These are phyloP conservation scores for Xylariaceae sp. DNA, from an alignment of 2,329 filamentous ascomycete genomes.

Conservation along the genomic window DNA sequence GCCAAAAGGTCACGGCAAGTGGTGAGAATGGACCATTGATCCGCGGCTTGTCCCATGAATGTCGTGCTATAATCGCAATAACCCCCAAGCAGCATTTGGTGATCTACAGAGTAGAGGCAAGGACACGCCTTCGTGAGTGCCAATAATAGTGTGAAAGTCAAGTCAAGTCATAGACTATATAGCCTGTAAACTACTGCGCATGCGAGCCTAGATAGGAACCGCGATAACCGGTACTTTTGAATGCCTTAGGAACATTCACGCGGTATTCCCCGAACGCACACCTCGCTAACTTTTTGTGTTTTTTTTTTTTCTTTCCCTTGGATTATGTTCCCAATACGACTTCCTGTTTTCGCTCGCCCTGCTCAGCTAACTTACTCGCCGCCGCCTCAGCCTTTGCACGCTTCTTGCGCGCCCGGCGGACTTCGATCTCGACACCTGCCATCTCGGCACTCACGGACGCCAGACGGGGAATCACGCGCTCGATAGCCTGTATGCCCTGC, in stretches of 20 bases:
- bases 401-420: constrained; percentile 56
- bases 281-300: neutral
- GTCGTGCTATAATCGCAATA: neutral
- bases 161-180: too few species aligned
- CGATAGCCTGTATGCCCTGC: constrained; percentile 51
- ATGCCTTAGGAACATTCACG: too few species aligned
- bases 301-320: too few species aligned
- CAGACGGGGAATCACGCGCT: constrained; percentile 52
- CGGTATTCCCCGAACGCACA: neutral
- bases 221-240: too few species aligned
- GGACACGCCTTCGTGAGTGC: neutral
- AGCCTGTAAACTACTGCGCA: too few species aligned
- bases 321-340: neutral
- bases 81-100: neutral
- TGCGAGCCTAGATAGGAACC: too few species aligned
- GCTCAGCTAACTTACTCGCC: constrained; percentile 19
- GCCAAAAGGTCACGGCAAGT: neutral
- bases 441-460: constrained; percentile 55
- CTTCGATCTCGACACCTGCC: constrained; percentile 60
- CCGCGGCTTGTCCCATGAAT: neutral
- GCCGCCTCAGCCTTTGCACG: constrained; percentile 43
- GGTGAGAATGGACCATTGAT: neutral
- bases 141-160: neutral
- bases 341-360: neutral
- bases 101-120: neutral